phyloP scores from a whole-genome alignment of 2,329 filamentous ascomycete species.

The Venturiaceae sp. region DNA sequence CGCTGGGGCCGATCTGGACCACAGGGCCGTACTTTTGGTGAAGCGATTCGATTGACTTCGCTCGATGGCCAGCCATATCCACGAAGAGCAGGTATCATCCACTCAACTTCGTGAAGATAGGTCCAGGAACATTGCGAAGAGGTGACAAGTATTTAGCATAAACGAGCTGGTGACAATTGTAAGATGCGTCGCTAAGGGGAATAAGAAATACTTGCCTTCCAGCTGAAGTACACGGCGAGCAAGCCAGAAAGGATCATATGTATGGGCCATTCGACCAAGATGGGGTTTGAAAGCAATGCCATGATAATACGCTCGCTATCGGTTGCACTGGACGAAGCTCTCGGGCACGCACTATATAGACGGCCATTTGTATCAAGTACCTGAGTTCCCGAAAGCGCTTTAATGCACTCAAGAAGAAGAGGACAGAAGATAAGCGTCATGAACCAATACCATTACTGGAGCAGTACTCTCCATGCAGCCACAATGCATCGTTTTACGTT shows the following conservation, averaged over 20 bases:
- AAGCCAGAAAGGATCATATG: neutral
- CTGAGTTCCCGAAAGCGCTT: too few relatives aligned
- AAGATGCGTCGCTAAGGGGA: too few relatives aligned
- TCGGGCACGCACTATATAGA: too few relatives aligned
- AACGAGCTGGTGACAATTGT: neutral
- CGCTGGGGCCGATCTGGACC: constrained; percentile 1
- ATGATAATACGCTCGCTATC: too few relatives aligned
- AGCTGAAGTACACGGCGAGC: neutral
- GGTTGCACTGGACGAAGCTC: too few relatives aligned
- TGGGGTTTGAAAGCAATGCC: too few relatives aligned
- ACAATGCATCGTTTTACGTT: too few relatives aligned
- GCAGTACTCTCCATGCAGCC: too few relatives aligned
- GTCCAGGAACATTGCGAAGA: neutral
- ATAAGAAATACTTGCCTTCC: neutral
- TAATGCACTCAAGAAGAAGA: too few relatives aligned
- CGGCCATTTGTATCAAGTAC: too few relatives aligned
- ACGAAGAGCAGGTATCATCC: neutral
- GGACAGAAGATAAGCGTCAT: too few relatives aligned
- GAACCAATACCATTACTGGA: too few relatives aligned
- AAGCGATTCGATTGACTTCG: neutral
- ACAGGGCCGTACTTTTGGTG: constrained; percentile 3
- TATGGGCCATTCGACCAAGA: neutral
- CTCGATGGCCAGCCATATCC: neutral
- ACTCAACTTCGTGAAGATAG: neutral
- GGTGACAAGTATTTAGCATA: neutral